phyloP scores from a whole-genome alignment of 73 alveolate genomes.

The Blepharisma japonicum region DNA sequence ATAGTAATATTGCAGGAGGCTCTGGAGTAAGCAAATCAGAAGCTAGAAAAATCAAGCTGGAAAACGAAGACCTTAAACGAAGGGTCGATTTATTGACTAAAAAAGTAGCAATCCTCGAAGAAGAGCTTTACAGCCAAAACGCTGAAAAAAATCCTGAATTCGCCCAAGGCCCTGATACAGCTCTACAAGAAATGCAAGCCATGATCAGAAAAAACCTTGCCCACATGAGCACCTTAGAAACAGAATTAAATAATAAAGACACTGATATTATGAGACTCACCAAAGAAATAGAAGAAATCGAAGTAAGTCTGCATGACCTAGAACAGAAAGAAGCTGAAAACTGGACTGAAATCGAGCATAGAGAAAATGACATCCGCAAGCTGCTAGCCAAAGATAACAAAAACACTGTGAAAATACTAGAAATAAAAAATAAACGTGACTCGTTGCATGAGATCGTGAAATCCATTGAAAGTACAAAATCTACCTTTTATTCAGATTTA shows the following conservation, averaged over 20 bases:
- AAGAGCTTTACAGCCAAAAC: conserved; percentile 11
- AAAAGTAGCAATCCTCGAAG: conserved; percentile 23
- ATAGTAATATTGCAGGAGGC: neutral
- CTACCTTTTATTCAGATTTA: neutral
- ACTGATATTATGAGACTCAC: neutral
- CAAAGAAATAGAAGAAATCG: conserved; percentile 21
- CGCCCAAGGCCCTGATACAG: conserved; percentile 3
- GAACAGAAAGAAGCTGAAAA: conserved; percentile 1
- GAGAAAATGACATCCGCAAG: conserved; percentile 1
- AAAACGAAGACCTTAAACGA: conserved; percentile 9
- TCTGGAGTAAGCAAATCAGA: neutral
- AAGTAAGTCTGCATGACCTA: neutral
- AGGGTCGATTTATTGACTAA: conserved; percentile 11
- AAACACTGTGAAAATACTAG: neutral
- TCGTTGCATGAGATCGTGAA: neutral
- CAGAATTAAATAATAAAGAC: neutral
- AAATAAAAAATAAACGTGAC: conserved; percentile 1
- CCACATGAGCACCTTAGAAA: neutral
- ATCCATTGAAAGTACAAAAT: conserved; percentile 5
- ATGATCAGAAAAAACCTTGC: neutral
- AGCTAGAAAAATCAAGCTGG: conserved; percentile 15
- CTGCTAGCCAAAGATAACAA: neutral
- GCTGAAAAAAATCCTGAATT: conserved; percentile 9
- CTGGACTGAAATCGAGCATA: conserved; percentile 1
- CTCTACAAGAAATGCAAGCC: conserved; percentile 23